These are phyloP conservation scores for Aureobasidium sp. DNA, from an alignment of 2,329 filamentous ascomycete species.

Conservation along the genomic window DNA sequence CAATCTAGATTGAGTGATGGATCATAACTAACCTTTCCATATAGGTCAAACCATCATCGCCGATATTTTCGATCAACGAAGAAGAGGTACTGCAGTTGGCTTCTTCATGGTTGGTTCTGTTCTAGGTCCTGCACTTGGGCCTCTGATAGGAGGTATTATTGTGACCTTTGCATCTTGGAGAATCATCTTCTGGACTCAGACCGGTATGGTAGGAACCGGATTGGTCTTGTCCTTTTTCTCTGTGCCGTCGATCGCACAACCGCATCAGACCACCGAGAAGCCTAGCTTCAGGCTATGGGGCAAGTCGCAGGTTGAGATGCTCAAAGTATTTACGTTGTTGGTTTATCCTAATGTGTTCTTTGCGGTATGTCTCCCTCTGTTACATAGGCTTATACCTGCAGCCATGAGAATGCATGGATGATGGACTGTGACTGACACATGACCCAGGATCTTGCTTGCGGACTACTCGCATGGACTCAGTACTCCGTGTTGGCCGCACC, in stretches of 20 bases:
- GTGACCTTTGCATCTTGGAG: constrained; percentile 64
- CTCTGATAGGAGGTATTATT: constrained; percentile 62
- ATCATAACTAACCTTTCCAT: neutral
- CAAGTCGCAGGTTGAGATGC: constrained; percentile 52
- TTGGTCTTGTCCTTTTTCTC: constrained; percentile 52
- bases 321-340: constrained; percentile 52
- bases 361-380: constrained; percentile 28
- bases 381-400: too few species aligned
- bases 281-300: neutral
- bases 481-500: constrained; percentile 56
- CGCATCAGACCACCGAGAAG: neutral
- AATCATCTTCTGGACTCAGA: constrained; percentile 66
- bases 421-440: too few species aligned
- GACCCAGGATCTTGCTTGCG: constrained; percentile 34
- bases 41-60: constrained; percentile 47
- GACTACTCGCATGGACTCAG: constrained; percentile 62
- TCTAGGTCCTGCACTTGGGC: constrained; percentile 50
- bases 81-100: constrained; percentile 60
- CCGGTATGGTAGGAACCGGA: constrained; percentile 52
- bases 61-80: constrained; percentile 29
- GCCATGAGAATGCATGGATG: too few species aligned
- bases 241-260: constrained; percentile 35
- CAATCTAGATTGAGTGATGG: too few species aligned
- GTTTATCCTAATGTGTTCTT: constrained; percentile 58
- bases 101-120: constrained; percentile 60